phyloP scores from a whole-genome alignment of 2,329 filamentous ascomycete species.

The Aaosphaeria arxii region DNA sequence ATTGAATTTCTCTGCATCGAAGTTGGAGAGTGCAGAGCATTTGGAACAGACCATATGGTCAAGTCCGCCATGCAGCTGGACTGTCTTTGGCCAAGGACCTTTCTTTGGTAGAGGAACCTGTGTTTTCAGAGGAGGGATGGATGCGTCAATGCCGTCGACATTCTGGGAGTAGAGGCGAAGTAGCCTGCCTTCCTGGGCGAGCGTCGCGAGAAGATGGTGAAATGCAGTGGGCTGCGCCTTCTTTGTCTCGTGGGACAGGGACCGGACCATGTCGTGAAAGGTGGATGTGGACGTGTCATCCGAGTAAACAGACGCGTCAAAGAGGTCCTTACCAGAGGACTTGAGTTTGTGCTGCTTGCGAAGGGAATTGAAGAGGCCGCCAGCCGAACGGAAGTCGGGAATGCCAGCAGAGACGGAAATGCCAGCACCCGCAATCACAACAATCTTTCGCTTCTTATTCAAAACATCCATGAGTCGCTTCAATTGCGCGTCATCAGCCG shows the following conservation, averaged over 20 bases:
- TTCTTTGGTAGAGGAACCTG: slow-evolving; percentile 77
- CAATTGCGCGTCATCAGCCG: slow-evolving; percentile 60
- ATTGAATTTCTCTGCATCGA: slow-evolving; percentile 76
- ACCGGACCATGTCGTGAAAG: slow-evolving; percentile 95
- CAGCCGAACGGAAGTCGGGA: slow-evolving; percentile 91
- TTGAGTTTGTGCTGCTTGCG: slow-evolving; percentile 87
- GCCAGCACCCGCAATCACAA: slow-evolving; percentile 92
- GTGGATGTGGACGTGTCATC: slow-evolving; percentile 83
- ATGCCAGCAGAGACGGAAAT: slow-evolving; percentile 97
- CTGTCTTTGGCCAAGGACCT: slow-evolving; percentile 87
- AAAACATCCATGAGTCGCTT: slow-evolving; percentile 71
- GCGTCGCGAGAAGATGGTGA: slow-evolving; percentile 87
- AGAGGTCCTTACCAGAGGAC: slow-evolving; percentile 89
- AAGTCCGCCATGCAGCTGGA: slow-evolving; percentile 90
- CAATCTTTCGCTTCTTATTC: slow-evolving; percentile 90
- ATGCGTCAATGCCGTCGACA: slow-evolving; percentile 90
- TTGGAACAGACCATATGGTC: slow-evolving; percentile 98
- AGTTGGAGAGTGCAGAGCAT: slow-evolving; percentile 72
- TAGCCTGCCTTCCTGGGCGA: slow-evolving; percentile 82
- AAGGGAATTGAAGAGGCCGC: slow-evolving; percentile 82
- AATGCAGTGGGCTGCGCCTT: slow-evolving; percentile 80
- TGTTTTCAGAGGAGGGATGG: slow-evolving; percentile 75
- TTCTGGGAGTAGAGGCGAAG: slow-evolving; percentile 95
- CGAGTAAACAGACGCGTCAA: slow-evolving; percentile 96
- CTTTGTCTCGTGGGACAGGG: slow-evolving; percentile 75